These are phyloP conservation scores for Cordyceps tenuipes DNA, from an alignment of 2,329 filamentous ascomycete species.

Conservation along the genomic window DNA sequence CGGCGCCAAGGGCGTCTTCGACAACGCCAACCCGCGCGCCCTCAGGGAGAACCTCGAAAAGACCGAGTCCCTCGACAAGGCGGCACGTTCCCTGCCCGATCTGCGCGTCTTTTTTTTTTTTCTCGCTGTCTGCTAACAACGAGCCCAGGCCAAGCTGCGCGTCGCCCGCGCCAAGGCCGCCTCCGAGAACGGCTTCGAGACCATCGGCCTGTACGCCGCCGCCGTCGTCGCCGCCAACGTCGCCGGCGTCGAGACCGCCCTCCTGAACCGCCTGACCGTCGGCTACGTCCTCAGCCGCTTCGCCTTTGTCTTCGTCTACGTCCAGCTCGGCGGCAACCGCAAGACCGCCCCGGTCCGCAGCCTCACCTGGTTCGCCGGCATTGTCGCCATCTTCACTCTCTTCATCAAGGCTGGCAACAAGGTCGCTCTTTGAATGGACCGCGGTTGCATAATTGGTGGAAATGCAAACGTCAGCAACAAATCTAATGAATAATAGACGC, in stretches of 20 bases:
- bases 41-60: slow-evolving; percentile 24
- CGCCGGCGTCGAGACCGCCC: slow-evolving; percentile 28
- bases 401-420: slow-evolving; percentile 34
- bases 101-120: no score
- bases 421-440: slow-evolving; percentile 8
- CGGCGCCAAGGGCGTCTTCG: slow-evolving; percentile 26
- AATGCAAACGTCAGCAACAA: background rate
- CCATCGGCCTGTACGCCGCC: slow-evolving; percentile 34
- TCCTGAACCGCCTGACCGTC: slow-evolving; percentile 32
- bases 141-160: slow-evolving; percentile 41
- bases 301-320: slow-evolving; percentile 35
- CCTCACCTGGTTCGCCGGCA: slow-evolving; percentile 28
- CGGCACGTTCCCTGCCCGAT: slow-evolving; percentile 16
- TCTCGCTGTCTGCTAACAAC: background rate
- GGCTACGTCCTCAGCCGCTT: slow-evolving; percentile 32
- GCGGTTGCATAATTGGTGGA: background rate
- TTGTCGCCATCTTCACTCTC: slow-evolving; percentile 26
- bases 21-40: slow-evolving; percentile 31
- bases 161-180: slow-evolving; percentile 45
- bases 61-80: slow-evolving; percentile 24
- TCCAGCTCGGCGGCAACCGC: slow-evolving; percentile 34
- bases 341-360: slow-evolving; percentile 29
- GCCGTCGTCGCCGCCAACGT: slow-evolving; percentile 38
- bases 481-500: background rate
- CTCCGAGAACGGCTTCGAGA: slow-evolving; percentile 35